Base-by-base conservation (phyloP, 2,329 filamentous ascomycete genomes). In the Venturia aucupariae region DNA sequence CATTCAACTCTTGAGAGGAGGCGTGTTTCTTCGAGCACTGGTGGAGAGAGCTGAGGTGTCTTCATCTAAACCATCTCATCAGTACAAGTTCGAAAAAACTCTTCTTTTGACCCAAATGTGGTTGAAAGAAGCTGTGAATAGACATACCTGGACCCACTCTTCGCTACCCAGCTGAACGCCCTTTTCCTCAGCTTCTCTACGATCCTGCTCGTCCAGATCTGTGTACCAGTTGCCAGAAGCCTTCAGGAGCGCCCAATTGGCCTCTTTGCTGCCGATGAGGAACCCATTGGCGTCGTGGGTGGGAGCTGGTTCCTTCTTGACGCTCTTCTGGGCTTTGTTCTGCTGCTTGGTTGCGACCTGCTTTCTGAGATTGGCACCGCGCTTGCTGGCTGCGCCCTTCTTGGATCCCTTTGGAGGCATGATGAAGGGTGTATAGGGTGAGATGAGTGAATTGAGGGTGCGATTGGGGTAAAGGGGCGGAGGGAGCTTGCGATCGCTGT, bases 361-460 rank as follows among this genome's bases (percentile, higher is more conserved):
- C 8, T 57, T 57, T 17, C 24, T 57, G 19, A 35, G 27, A 11
- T 32, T 22, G 7, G 30, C 51, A 8, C 27, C 51, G 11, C 30
- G 17, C 30, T 57, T 55, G 27, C 27, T 1, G 51, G 51, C 51
- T 27, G 27, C 27, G 15, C 51, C 15, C 27, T 55, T 55, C 13
- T 30, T 57, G 19, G 30, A 32, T 35, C 51, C 30, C 8, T 57
- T 57, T 57, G 51, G 51, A n/a, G 51, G 51, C 51, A 57, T 57
- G 3, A 13, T 57, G 27, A 57, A 7, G 27, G 15, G 4, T 35
- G 51, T 57, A 57, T 57, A 30, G 30, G 35, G 30, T 32, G 27
- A 27, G 5, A n/a, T n/a, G 51, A 10, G 24, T 13, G 24, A n/a
- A 57, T 57, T n/a, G 51, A 35, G 51, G n/a, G 30, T 57, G 4